phyloP scores from a whole-genome alignment of 768 basidiomycete genomes.

The Glaciozyma antarctica region DNA sequence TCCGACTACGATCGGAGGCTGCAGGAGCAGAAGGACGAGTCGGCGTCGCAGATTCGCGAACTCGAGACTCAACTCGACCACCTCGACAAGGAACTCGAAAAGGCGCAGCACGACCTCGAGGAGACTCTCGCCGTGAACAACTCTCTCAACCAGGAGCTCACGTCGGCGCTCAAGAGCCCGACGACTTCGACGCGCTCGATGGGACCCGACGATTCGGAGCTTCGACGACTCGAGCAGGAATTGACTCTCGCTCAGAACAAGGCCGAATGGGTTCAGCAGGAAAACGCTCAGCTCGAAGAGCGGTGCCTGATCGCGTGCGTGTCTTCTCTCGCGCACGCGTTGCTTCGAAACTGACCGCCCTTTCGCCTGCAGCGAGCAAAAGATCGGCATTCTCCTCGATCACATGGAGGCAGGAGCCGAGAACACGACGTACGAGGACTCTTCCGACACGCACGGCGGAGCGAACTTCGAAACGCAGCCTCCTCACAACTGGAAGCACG shows the following conservation, averaged over 20 bases:
- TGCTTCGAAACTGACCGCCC: background rate
- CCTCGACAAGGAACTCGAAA: conserved; percentile 59
- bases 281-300: conserved; percentile 51
- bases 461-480: too few relatives aligned
- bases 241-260: conserved; percentile 29
- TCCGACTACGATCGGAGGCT: conserved; percentile 63
- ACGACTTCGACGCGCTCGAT: conserved; percentile 1
- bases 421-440: too few relatives aligned
- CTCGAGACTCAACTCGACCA: conserved; percentile 70
- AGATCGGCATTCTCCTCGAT: background rate
- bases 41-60: conserved; percentile 64
- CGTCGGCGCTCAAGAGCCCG: conserved; percentile 20
- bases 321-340: background rate
- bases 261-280: conserved; percentile 68
- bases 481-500: too few relatives aligned
- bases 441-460: too few relatives aligned
- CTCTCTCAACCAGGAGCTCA: conserved; percentile 32
- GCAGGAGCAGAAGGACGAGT: conserved; percentile 66
- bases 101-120: conserved; percentile 65
- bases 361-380: background rate
- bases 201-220: conserved; percentile 3
- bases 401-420: too few relatives aligned
- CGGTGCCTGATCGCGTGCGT: conserved; percentile 26
- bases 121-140: conserved; percentile 49
- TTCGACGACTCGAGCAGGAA: conserved; percentile 24